Conservation (phyloP, 2,329 filamentous ascomycete species). For the Nigrospora osmanthi region DNA sequence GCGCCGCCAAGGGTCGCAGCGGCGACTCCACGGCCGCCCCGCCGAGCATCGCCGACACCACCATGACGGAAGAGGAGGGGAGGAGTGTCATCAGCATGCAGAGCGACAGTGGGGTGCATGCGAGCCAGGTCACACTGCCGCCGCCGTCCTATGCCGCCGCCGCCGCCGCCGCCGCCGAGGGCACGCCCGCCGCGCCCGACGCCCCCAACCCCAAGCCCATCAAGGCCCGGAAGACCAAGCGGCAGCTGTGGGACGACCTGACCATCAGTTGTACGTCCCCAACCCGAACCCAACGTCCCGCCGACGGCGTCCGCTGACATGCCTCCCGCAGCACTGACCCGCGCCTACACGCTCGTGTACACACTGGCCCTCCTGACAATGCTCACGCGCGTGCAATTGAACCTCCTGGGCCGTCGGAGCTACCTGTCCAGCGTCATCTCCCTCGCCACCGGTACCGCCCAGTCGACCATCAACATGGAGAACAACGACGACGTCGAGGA, state of each 20-base stretch:
- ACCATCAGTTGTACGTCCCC: slow-evolving; percentile 76
- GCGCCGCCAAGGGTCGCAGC: slow-evolving; percentile 54
- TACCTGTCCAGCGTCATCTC: slow-evolving; percentile 95
- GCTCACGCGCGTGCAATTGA: slow-evolving; percentile 90
- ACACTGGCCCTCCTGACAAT: slow-evolving; percentile 83
- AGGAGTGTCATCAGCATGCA: slow-evolving; percentile 68
- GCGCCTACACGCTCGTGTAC: slow-evolving; percentile 87
- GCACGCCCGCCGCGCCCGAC: slow-evolving; percentile 27
- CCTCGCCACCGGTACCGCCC: slow-evolving; percentile 66
- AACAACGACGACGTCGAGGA: slow-evolving; percentile 67
- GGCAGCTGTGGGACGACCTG: slow-evolving; percentile 94
- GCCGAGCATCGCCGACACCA: slow-evolving; percentile 58
- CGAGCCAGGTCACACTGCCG: slow-evolving; percentile 62
- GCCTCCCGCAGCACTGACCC: slow-evolving; percentile 62
- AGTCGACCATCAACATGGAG: slow-evolving; percentile 79
- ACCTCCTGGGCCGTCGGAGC: slow-evolving; percentile 88
- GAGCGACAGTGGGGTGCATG: slow-evolving; percentile 76
- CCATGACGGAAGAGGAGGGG: slow-evolving; percentile 74
- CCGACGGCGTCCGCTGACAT: slow-evolving; percentile 5
- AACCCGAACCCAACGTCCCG: neutral
- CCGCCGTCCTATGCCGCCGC: slow-evolving; percentile 28
- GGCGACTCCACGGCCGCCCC: slow-evolving; percentile 38
- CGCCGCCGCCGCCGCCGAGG: slow-evolving; percentile 1
- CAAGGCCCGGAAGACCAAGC: slow-evolving; percentile 68
- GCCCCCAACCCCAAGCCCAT: slow-evolving; percentile 23